phyloP scores from a whole-genome alignment of 78 protist genomes.

The Cavenderia fasciculata region DNA sequence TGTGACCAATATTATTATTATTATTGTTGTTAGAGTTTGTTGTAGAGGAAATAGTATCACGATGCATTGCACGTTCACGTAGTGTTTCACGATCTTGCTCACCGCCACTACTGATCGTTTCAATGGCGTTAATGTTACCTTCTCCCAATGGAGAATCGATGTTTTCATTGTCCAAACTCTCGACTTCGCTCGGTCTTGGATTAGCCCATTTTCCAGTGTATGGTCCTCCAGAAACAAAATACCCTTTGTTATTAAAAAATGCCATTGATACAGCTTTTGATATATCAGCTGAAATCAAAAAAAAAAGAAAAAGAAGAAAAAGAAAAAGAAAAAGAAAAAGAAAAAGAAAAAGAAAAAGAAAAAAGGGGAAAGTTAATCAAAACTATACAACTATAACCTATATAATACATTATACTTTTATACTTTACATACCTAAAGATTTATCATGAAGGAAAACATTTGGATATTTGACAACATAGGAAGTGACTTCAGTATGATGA shows the following conservation, averaged over 20 bases:
- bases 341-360: not conserved
- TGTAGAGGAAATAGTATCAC: no score
- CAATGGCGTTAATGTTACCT: not conserved
- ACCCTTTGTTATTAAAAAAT: conserved; percentile 60
- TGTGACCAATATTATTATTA: not conserved
- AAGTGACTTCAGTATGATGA: conserved; percentile 63
- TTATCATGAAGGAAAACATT: conserved; percentile 71
- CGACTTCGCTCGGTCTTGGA: conserved; percentile 34
- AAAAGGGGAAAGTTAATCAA: not conserved
- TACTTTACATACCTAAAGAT: conserved; percentile 36
- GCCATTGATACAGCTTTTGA: conserved; percentile 78
- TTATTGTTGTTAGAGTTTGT: not conserved
- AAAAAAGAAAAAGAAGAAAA: not conserved
- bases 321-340: not conserved
- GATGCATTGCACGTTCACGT: not conserved
- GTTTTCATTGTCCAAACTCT: conserved; percentile 13
- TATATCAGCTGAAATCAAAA: conserved; percentile 31
- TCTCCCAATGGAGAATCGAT: conserved; percentile 32
- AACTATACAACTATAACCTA: not conserved
- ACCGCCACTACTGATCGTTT: no score
- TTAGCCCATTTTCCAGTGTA: conserved; percentile 78
- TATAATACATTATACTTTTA: not conserved
- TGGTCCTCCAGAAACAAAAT: conserved; percentile 66
- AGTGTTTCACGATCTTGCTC: no score
- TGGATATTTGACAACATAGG: conserved; percentile 57